Conservation (phyloP, 345 rosid genomes). For the Nephelium lappaceum region DNA sequence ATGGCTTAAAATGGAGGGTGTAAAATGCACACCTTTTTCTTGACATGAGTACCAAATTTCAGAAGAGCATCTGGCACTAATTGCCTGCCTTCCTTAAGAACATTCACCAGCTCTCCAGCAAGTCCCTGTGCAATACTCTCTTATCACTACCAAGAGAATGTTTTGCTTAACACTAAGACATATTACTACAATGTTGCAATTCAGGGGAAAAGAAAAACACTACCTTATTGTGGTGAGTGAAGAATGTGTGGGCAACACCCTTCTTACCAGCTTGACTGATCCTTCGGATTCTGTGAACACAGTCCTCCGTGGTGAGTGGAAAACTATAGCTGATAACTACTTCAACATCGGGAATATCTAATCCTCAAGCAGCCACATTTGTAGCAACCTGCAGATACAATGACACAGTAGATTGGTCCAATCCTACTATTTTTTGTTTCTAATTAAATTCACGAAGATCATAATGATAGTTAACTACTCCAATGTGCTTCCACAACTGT, state of each 20-base stretch:
- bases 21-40: constrained; percentile 68
- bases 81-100: constrained; percentile 89
- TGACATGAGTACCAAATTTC: constrained; percentile 95
- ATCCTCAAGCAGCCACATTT: constrained; percentile 95
- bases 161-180: background rate
- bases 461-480: background rate
- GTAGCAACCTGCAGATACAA: constrained; percentile 75
- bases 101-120: constrained; percentile 93
- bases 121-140: constrained; percentile 60
- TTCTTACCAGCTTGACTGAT: constrained; percentile 98
- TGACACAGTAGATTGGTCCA: background rate
- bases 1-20: background rate
- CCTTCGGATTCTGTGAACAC: constrained; percentile 91
- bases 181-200: too few relatives aligned
- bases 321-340: constrained; percentile 94
- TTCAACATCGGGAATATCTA: constrained; percentile 94
- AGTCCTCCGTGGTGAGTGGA: constrained; percentile 93
- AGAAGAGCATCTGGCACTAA: constrained; percentile 75
- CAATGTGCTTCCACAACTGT: background rate
- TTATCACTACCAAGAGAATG: background rate
- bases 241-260: constrained; percentile 96
- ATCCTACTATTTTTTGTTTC: background rate
- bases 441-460: background rate
- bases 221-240: constrained; percentile 87
- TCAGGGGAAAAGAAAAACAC: background rate